These are phyloP conservation scores for Globisporangium cederbergense DNA, from an alignment of 352 stramenopile species.

Conservation along the genomic window DNA sequence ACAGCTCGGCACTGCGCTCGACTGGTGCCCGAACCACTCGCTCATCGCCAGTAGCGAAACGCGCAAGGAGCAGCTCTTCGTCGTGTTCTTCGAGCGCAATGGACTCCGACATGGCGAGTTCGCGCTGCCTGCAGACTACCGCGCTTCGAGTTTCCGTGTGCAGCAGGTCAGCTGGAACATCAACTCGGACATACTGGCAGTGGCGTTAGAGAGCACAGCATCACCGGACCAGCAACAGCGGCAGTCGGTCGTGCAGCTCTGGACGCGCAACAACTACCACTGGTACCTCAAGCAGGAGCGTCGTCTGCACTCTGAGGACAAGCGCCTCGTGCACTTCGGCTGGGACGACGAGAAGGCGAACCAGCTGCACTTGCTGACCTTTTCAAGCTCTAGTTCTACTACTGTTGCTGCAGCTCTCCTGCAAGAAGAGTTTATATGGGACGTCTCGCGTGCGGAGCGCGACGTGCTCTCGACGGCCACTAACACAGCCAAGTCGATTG, in stretches of 20 bases:
- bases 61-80: conserved; percentile 46
- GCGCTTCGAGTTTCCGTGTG: conserved; percentile 27
- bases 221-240: neutral
- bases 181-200: conserved; percentile 63
- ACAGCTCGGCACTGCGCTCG: conserved; percentile 36
- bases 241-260: conserved; percentile 52
- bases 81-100: conserved; percentile 86
- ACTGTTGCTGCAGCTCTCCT: conserved; percentile 22
- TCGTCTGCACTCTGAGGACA: conserved; percentile 17
- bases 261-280: conserved; percentile 78
- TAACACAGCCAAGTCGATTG: conserved; percentile 23
- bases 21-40: conserved; percentile 76
- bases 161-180: conserved; percentile 53
- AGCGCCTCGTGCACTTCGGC: conserved; percentile 26
- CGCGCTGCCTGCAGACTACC: conserved; percentile 37
- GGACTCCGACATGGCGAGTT: conserved; percentile 81
- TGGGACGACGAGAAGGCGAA: conserved; percentile 59
- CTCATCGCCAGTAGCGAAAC: conserved; percentile 64
- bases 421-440: conserved; percentile 56
- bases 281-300: conserved; percentile 83
- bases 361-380: conserved; percentile 36
- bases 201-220: conserved; percentile 29
- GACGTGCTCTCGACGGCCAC: conserved; percentile 4
- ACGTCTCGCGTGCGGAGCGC: conserved; percentile 26
- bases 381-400: conserved; percentile 14